phyloP scores from a whole-genome alignment of 176 grass and related monocot species.

The Poa pratensis region DNA sequence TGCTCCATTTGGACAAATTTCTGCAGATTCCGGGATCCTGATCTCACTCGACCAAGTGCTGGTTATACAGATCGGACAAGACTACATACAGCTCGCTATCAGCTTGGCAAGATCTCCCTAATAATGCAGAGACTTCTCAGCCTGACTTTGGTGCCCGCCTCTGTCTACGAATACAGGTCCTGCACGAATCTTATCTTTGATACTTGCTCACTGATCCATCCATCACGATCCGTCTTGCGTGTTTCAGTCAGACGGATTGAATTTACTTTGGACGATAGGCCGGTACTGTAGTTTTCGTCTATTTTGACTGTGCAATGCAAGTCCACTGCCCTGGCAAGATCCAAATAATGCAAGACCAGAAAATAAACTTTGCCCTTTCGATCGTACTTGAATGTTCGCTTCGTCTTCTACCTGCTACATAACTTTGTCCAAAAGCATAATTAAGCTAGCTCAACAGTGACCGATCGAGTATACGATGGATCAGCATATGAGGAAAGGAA shows the following conservation, averaged over 20 bases:
- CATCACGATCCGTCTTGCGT: too few species aligned
- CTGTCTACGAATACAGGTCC: not conserved
- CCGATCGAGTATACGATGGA: not conserved
- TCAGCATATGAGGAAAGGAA: not conserved
- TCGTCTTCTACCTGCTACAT: too few species aligned
- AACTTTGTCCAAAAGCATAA: too few species aligned
- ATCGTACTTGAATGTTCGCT: too few species aligned
- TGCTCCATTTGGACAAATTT: conserved; percentile 16
- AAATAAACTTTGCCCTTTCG: too few species aligned
- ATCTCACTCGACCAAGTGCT: not conserved
- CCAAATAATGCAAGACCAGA: too few species aligned
- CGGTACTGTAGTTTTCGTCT: too few species aligned
- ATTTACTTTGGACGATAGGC: too few species aligned
- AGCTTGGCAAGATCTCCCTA: not conserved
- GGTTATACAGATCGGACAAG: not conserved
- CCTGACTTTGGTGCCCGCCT: not conserved
- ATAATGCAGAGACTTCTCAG: not conserved
- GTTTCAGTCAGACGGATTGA: too few species aligned
- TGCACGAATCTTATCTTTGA: conserved; percentile 5
- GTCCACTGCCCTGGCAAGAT: too few species aligned
- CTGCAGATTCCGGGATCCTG: not conserved
- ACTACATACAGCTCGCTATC: not conserved
- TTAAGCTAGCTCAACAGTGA: conserved; percentile 2
- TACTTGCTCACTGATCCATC: too few species aligned
- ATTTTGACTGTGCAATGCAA: too few species aligned